These are phyloP conservation scores for Cryptosporidium ubiquitum DNA, from an alignment of 169 alveolate species.

Conservation along the genomic window DNA sequence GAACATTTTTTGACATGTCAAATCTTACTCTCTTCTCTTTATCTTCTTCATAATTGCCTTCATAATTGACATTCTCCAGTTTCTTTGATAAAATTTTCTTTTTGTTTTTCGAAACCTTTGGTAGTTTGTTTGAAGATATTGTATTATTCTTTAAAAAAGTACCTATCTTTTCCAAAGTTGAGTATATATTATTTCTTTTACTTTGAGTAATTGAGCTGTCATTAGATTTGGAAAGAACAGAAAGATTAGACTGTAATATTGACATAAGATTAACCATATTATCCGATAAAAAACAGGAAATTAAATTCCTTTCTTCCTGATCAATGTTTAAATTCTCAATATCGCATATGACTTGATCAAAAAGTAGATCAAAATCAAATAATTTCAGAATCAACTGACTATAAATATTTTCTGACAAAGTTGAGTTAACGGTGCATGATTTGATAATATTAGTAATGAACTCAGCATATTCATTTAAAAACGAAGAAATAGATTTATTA, in stretches of 20 bases:
- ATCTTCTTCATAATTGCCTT: neutral
- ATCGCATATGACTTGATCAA: slow-evolving; percentile 9
- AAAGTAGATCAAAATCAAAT: slow-evolving; percentile 13
- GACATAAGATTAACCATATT: slow-evolving; percentile 12
- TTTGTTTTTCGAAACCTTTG: slow-evolving; percentile 39
- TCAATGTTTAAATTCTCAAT: slow-evolving; percentile 18
- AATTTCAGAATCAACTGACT: slow-evolving; percentile 33
- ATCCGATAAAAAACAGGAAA: neutral
- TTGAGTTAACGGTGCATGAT: neutral
- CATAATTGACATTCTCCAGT: neutral
- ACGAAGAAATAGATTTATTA: neutral
- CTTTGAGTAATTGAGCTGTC: neutral
- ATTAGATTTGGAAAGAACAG: neutral
- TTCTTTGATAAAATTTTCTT: neutral
- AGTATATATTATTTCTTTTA: slow-evolving; percentile 33
- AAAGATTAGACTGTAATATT: neutral
- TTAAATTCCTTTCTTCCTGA: slow-evolving; percentile 3
- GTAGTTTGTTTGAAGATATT: neutral
- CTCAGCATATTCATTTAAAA: slow-evolving; percentile 15
- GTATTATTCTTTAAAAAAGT: neutral
- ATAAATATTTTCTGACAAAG: slow-evolving; percentile 16
- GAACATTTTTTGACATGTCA: slow-evolving; percentile 66
- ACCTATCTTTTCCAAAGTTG: slow-evolving; percentile 29
- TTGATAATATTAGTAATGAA: slow-evolving; percentile 4
- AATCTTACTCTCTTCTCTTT: slow-evolving; percentile 38